Evolutionary conservation across 169 alveolate genomes (phyloP).

Genomic region (Plasmodium gaboni): DNA sequence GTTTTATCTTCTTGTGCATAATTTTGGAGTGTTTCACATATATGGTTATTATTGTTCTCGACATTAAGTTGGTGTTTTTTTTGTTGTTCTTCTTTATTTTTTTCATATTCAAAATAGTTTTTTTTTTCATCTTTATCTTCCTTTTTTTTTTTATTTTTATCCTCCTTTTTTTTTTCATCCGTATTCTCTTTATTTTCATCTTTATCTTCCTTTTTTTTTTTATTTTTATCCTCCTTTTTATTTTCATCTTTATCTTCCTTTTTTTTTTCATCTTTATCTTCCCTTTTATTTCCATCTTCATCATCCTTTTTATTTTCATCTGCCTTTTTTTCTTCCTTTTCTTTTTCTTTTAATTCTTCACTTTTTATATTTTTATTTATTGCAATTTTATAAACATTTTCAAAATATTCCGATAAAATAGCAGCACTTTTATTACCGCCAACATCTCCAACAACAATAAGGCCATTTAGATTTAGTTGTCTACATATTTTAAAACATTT

Average conservation of each 20-base stretch:
- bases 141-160: not conserved
- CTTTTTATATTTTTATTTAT: not conserved
- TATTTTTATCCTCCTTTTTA: not conserved
- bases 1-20: no score
- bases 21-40: no score
- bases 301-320: not conserved
- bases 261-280: not conserved
- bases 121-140: not conserved
- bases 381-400: slow-evolving; percentile 35
- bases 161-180: not conserved
- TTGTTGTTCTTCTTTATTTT: not conserved
- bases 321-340: not conserved
- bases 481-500: slow-evolving; percentile 80
- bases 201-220: not conserved
- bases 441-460: slow-evolving; percentile 97
- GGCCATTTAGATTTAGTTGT: slow-evolving; percentile 93
- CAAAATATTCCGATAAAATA: slow-evolving; percentile 95
- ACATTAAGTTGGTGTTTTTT: not conserved
- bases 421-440: slow-evolving; percentile 96
- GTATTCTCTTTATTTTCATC: not conserved
- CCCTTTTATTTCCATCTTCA: not conserved
- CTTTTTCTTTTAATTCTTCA: not conserved
- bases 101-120: not conserved
- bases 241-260: not conserved
- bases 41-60: not conserved